Evolutionary conservation across 2,329 filamentous ascomycete genomes (phyloP).

Genomic region (Fusarium burgessii): DNA sequence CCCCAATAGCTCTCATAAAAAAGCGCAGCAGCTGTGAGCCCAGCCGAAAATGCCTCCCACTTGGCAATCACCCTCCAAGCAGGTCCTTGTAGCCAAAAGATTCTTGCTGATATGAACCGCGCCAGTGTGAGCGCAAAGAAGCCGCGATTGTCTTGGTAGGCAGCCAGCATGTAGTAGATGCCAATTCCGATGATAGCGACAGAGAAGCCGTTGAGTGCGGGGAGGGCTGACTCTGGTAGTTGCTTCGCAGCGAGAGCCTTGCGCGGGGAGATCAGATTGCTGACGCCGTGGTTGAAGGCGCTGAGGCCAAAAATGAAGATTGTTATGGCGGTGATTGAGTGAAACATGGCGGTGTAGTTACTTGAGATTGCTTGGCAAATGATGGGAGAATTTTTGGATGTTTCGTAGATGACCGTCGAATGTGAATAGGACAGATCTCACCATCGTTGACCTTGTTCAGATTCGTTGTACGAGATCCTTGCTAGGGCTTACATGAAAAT

Average conservation of each 20-base stretch:
- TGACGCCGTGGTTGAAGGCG: constrained; percentile 26
- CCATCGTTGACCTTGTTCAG: not conserved
- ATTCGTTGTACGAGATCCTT: not conserved
- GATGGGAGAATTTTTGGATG: too few relatives aligned
- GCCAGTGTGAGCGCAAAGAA: constrained; percentile 17
- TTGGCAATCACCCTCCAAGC: constrained; percentile 22
- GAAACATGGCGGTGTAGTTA: not conserved
- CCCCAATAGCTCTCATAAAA: not conserved
- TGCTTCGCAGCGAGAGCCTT: constrained; percentile 28
- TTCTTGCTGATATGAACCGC: constrained; percentile 14
- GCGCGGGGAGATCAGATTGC: constrained; percentile 23
- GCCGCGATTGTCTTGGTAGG: constrained; percentile 9
- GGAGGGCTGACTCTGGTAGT: constrained; percentile 20
- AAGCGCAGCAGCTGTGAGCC: not conserved
- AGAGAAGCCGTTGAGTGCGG: constrained; percentile 31
- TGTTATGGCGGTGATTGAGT: constrained; percentile 3
- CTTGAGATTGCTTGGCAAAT: too few relatives aligned
- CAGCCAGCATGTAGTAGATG: constrained; percentile 23
- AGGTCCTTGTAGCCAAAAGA: constrained; percentile 20
- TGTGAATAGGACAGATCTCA: not conserved
- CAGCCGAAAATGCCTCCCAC: constrained; percentile 16
- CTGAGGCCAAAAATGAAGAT: constrained; percentile 30
- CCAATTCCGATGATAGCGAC: constrained; percentile 26
- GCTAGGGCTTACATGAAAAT: not conserved
- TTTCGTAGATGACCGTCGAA: too few relatives aligned